phyloP scores from a whole-genome alignment of 805 yeast genomes.

The Wickerhamiella azymoides region DNA sequence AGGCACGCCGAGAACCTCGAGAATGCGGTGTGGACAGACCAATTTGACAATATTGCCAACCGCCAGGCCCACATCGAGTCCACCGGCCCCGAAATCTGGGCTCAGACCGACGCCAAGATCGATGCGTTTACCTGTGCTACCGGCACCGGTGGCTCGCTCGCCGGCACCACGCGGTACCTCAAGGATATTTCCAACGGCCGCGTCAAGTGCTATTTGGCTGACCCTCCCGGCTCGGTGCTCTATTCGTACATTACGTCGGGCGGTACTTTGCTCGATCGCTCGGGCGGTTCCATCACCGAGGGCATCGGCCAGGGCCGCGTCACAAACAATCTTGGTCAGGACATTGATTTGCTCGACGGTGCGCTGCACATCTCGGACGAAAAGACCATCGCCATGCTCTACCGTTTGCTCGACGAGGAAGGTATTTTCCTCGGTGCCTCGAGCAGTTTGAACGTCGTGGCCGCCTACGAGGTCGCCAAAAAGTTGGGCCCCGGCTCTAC shows the following conservation, averaged over 20 bases:
- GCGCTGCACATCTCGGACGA: conserved; percentile 69
- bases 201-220: conserved; percentile 61
- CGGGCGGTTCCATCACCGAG: conserved; percentile 83
- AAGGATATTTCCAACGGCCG: conserved; percentile 51
- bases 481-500: conserved; percentile 61
- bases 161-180: conserved; percentile 70
- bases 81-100: conserved; percentile 90
- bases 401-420: conserved; percentile 71
- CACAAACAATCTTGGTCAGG: conserved; percentile 66
- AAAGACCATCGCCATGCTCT: conserved; percentile 71
- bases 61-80: conserved; percentile 78
- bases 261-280: conserved; percentile 52
- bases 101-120: conserved; percentile 61
- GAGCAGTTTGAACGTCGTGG: conserved; percentile 78
- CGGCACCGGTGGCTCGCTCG: conserved; percentile 88
- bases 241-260: conserved; percentile 63
- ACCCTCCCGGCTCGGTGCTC: conserved; percentile 85
- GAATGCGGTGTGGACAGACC: conserved; percentile 88
- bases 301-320: conserved; percentile 95
- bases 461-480: conserved; percentile 68
- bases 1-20: conserved; percentile 64
- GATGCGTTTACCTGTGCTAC: conserved; percentile 83
- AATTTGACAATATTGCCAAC: conserved; percentile 78
- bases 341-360: conserved; percentile 60
- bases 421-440: conserved; percentile 88